Evolutionary conservation across 2,329 filamentous ascomycete genomes (phyloP).

Genomic region (Fusarium nematophilum): DNA sequence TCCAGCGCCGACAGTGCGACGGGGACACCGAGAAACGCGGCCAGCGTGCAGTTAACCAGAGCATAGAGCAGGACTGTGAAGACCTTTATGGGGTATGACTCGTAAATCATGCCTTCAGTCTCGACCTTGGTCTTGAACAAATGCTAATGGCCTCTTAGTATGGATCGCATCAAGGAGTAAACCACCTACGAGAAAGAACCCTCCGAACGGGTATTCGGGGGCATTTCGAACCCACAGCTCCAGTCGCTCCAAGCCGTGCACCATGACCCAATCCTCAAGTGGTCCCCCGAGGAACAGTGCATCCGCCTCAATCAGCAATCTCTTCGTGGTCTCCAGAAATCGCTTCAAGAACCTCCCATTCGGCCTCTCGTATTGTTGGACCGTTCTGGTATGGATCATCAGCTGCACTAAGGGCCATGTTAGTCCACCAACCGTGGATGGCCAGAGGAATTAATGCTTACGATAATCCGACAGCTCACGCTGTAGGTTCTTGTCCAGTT

Average conservation of each 20-base stretch:
- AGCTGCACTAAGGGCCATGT: neutral
- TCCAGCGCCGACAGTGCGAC: conserved; percentile 7
- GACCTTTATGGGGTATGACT: neutral
- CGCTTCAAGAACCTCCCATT: neutral
- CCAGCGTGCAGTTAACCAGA: neutral
- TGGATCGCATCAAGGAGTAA: too few relatives aligned
- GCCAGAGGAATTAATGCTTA: neutral
- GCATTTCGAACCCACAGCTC: neutral
- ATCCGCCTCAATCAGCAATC: neutral
- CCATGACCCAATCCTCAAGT: neutral
- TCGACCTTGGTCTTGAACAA: neutral
- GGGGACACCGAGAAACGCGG: conserved; percentile 8
- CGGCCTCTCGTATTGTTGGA: neutral
- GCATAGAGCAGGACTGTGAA: neutral
- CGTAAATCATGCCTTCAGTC: neutral
- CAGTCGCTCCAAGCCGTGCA: neutral
- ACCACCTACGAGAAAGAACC: neutral
- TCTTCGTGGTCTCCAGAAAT: neutral
- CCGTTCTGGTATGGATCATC: neutral
- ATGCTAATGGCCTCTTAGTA: neutral
- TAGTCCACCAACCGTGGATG: neutral
- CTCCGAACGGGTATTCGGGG: neutral
- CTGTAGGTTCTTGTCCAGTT: neutral
- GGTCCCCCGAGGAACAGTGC: neutral
- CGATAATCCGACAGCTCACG: neutral